phyloP scores from a whole-genome alignment of 768 basidiomycete genomes.

The Candolleomyces eurysporus region DNA sequence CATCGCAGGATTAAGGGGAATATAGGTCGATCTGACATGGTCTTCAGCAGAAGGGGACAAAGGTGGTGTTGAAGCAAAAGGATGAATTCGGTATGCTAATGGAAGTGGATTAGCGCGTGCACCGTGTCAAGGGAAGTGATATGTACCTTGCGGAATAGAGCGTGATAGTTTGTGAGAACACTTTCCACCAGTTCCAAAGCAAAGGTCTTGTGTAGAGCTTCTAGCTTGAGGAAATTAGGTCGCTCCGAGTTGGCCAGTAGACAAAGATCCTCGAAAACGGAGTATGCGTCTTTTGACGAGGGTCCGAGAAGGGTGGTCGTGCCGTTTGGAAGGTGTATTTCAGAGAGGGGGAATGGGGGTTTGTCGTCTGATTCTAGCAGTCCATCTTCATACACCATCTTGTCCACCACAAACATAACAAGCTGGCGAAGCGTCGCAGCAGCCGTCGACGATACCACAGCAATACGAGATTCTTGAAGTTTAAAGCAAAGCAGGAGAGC shows the following conservation, averaged over 20 bases:
- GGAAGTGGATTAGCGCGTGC: not conserved
- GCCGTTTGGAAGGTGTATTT: conserved; percentile 67
- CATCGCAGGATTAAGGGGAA: conserved; percentile 91
- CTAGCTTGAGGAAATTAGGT: conserved; percentile 79
- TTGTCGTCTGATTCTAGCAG: conserved; percentile 32
- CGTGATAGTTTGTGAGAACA: conserved; percentile 88
- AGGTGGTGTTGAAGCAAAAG: conserved; percentile 88
- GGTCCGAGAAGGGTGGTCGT: conserved; percentile 61
- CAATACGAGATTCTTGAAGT: conserved; percentile 91
- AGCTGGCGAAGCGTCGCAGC: conserved; percentile 94
- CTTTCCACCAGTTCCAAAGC: conserved; percentile 97
- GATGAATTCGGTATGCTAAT: conserved; percentile 77
- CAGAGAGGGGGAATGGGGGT: conserved; percentile 29
- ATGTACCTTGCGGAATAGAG: conserved; percentile 75
- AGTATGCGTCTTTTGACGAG: conserved; percentile 80
- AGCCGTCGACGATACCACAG: conserved; percentile 95
- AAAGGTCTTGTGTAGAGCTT: conserved; percentile 87
- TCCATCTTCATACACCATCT: conserved; percentile 78
- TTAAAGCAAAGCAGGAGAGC: conserved; percentile 93
- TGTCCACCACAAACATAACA: conserved; percentile 97
- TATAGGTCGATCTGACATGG: conserved; percentile 74
- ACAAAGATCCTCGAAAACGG: conserved; percentile 91
- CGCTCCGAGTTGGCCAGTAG: conserved; percentile 80
- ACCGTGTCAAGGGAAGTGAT: not conserved
- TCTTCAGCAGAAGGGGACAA: conserved; percentile 84